These are phyloP conservation scores for Beta vulgaris DNA, from an alignment of 148 eudicot species.

Conservation along the genomic window DNA sequence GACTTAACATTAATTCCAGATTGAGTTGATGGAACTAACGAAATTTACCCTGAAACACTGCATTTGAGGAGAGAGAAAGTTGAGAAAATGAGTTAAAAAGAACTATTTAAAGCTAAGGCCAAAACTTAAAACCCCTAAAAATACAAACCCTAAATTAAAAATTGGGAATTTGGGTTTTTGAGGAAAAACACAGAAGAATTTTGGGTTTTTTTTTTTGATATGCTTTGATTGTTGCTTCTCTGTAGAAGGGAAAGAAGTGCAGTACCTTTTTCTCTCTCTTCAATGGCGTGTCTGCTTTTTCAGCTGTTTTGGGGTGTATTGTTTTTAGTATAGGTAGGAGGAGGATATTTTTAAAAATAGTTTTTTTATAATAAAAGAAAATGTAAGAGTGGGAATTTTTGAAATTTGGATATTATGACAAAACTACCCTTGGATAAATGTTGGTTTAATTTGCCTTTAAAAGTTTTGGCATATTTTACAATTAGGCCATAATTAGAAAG, in stretches of 20 bases:
- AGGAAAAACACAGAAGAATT: neutral
- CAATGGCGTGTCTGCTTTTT: slow-evolving; percentile 17
- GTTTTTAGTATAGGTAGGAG: neutral
- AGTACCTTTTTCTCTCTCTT: slow-evolving; percentile 11
- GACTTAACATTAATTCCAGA: no score
- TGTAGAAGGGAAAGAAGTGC: slow-evolving; percentile 10
- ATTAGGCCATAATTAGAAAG: slow-evolving; percentile 1
- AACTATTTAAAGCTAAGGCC: neutral
- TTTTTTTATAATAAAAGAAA: neutral
- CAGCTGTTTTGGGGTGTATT: slow-evolving; percentile 3
- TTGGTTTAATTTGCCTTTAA: slow-evolving; percentile 13
- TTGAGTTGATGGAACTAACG: slow-evolving; percentile 23
- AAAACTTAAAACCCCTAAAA: neutral
- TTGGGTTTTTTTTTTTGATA: neutral
- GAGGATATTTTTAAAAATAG: neutral
- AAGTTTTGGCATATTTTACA: neutral
- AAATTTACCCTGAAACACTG: slow-evolving; percentile 18
- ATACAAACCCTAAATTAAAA: neutral
- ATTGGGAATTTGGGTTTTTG: neutral
- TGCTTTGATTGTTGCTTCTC: slow-evolving; percentile 15
- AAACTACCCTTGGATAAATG: slow-evolving; percentile 1
- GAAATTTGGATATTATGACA: slow-evolving; percentile 9
- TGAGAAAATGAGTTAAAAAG: neutral
- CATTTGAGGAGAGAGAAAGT: slow-evolving; percentile 27
- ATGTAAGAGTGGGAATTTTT: slow-evolving; percentile 8